Evolutionary conservation across 1,284 basidiomycete species (phyloP), one percentile per base, ranked within the genome.

Genomic region (Puccinia triticina): DNA sequence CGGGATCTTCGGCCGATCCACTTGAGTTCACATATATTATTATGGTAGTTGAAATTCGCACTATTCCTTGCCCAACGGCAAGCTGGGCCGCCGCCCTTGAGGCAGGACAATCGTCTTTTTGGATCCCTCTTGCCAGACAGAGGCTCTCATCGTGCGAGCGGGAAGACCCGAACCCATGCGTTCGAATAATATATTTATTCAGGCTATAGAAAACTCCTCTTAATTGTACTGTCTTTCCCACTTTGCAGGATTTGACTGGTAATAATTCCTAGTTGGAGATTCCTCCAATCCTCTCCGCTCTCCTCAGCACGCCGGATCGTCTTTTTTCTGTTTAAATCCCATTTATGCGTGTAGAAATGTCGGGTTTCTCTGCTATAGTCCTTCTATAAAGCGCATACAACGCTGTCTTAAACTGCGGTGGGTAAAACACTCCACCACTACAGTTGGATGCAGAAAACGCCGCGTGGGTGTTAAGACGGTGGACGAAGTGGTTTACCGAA

Each of bases 11-110:
- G 71, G 71, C 48, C 71, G 34, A 73, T 73, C 71, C 71, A 73
- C 71, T 73, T 73, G 71, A 73, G 71, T 73, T 73, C 71, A 73
- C 71, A n/a, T n/a, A n/a, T n/a, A n/a, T n/a, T n/a, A 73, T 73
- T 32, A 73, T 67, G 66, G 40, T 67, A 67, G 66, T 67, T 67
- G 71, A 73, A 73, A 55, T 73, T 73, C 21, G 26, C 71, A 73
- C 29, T 73, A n/a, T n/a, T 73, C 71, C 71, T 73, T 73, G 71
- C 43, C 50, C 26, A 55, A 48, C 71, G 43, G 43, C 16, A 55
- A 11, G 21, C 43, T 50, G 61, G 32, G 32, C 32, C 29, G 32
- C 50, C 43, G 61, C 50, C 43, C 71, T 26, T 73, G 55, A 48
- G 50, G 48, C 37, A 55, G 71, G 71, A 50, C 71, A 73, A 21